Evolutionary conservation across 1,139 yeast genomes (phyloP).

Genomic region (Magnusiomyces magnusii): DNA sequence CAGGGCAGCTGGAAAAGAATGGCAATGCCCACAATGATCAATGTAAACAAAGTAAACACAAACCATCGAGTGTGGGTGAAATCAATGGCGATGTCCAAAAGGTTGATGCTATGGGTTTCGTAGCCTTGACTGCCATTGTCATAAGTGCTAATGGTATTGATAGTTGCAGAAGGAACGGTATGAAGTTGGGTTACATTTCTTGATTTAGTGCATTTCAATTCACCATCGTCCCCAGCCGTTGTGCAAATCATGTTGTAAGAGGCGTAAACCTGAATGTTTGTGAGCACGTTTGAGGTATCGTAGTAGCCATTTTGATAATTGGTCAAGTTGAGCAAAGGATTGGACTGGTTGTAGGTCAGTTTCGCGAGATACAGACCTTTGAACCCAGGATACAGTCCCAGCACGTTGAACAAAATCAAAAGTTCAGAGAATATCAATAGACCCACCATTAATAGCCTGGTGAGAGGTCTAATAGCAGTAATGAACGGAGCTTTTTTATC

Average conservation of each 20-base stretch:
- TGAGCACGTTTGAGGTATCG: background rate
- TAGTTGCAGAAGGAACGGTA: constrained; percentile 1
- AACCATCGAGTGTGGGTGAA: background rate
- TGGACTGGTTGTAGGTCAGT: background rate
- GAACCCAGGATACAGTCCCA: background rate
- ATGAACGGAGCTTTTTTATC: background rate
- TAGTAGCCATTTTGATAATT: background rate
- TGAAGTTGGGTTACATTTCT: constrained; percentile 7
- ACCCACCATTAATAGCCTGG: background rate
- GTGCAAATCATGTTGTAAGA: constrained; percentile 7
- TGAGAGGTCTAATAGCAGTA: background rate
- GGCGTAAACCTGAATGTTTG: constrained; percentile 8
- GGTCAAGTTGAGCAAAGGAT: background rate
- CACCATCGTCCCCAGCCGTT: background rate
- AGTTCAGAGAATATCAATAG: background rate
- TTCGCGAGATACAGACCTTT: background rate
- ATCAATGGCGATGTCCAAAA: background rate
- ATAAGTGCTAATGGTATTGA: background rate
- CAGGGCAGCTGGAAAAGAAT: background rate
- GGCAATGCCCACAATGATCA: background rate
- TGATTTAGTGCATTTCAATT: constrained; percentile 4
- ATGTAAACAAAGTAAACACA: background rate
- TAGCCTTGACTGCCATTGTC: background rate
- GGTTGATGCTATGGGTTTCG: background rate
- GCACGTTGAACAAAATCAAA: background rate